Conservation (phyloP, 164 flowering plant genomes). For the Chloranthus sessilifolius region DNA sequence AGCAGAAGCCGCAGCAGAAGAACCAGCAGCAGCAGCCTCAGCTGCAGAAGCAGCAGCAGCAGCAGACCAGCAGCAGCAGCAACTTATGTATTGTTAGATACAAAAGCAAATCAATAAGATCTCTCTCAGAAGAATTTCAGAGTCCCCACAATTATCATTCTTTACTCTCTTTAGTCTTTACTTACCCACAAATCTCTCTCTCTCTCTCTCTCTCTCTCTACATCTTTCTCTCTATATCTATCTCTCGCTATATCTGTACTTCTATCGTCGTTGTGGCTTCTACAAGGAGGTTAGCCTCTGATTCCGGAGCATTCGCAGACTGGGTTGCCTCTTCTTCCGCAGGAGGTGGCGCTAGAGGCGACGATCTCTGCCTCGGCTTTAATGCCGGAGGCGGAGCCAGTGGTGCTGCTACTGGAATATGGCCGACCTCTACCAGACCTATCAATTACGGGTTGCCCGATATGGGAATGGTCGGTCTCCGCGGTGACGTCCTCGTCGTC, state of each 20-base stretch:
- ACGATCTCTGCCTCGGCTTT: constrained; percentile 79
- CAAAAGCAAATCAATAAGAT: constrained; percentile 2
- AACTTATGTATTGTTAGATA: too few relatives aligned
- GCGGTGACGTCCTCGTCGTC: constrained; percentile 59
- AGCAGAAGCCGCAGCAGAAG: background rate
- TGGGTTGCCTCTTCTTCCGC: constrained; percentile 69
- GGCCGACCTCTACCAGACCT: constrained; percentile 23
- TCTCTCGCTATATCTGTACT: background rate
- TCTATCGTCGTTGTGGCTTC: constrained; percentile 88
- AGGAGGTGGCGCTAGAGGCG: constrained; percentile 27
- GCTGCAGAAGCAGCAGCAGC: constrained; percentile 1
- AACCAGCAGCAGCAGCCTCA: constrained; percentile 13
- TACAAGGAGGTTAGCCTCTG: constrained; percentile 52
- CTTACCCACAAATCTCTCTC: too few relatives aligned
- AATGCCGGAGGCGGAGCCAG: constrained; percentile 41
- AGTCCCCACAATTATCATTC: constrained; percentile 9
- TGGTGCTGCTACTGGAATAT: constrained; percentile 2
- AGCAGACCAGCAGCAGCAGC: constrained; percentile 7
- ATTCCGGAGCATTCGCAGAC: constrained; percentile 74
- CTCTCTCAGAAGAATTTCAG: constrained; percentile 16
- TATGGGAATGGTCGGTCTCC: constrained; percentile 67
- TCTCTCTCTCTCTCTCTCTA: background rate
- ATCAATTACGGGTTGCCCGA: constrained; percentile 53
- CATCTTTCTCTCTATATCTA: background rate
- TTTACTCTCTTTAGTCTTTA: too few relatives aligned